Evolutionary conservation across 192 early-diverging fungal species (phyloP).

Genomic region (Umbelopsis isabellina): DNA sequence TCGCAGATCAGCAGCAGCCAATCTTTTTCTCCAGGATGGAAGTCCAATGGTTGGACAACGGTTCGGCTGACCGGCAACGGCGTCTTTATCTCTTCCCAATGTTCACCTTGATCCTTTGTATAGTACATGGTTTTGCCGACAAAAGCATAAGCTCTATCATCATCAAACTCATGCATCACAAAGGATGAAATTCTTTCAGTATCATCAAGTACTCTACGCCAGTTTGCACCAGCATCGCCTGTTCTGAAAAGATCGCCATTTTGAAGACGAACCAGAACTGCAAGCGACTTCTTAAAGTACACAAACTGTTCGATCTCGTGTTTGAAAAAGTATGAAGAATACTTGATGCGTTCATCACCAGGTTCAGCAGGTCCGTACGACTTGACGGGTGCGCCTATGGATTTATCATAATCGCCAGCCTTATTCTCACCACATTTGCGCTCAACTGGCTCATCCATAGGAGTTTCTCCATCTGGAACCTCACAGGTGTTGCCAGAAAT

Average conservation of each 20-base stretch:
- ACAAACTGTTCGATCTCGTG: constrained; percentile 60
- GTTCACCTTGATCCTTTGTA: constrained; percentile 63
- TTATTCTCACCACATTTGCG: constrained; percentile 35
- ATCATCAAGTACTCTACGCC: constrained; percentile 59
- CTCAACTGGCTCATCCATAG: constrained; percentile 60
- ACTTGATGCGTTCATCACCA: constrained; percentile 30
- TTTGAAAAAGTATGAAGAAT: constrained; percentile 33
- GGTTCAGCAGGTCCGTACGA: constrained; percentile 20
- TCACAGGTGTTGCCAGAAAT: constrained; percentile 87
- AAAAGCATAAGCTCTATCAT: constrained; percentile 68
- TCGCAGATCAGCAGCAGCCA: constrained; percentile 87
- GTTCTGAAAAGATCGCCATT: constrained; percentile 69
- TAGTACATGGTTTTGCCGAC: constrained; percentile 52
- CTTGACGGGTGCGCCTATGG: constrained; percentile 11
- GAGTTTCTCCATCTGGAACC: constrained; percentile 38
- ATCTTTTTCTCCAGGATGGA: constrained; percentile 84
- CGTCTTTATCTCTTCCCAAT: constrained; percentile 44
- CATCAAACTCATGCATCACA: constrained; percentile 71
- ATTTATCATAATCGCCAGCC: constrained; percentile 15
- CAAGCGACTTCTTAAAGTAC: constrained; percentile 69
- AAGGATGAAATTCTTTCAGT: constrained; percentile 58
- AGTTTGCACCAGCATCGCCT: constrained; percentile 75
- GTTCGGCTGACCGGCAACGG: constrained; percentile 65
- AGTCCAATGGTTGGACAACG: constrained; percentile 77
- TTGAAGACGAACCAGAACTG: constrained; percentile 61